Base-by-base conservation (phyloP, 371 early-diverging fungal species). In the Entomophthora muscae region DNA sequence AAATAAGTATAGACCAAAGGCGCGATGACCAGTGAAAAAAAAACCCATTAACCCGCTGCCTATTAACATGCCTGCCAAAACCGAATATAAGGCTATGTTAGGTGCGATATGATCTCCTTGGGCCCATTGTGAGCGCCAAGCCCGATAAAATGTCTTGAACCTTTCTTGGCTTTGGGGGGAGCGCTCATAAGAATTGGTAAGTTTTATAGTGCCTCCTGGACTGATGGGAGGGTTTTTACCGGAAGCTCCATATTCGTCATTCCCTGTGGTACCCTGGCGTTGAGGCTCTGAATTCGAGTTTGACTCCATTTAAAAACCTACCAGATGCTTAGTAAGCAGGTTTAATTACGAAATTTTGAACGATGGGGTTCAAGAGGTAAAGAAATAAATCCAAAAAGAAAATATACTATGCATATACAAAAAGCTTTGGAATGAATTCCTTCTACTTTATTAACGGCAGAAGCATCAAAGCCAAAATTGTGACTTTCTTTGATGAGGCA, bases 1-100 rank as follows among this genome's bases (percentile, higher is more conserved):
- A 0, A 75, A 70, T 10, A 86, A 55, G 66, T 81, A 88, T 56
- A 80, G 61, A 30, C 86, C 62, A 51, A 62, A 31, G 53, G 52
- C 26, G n/a, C 53, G n/a, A 22, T 33, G 42, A 33, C 26, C 26
- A 27, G 32, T 12, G 53, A 52, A 7, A 17, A 31, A 23, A 3
- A 53, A 21, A 7, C 27, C 26, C 22, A 29, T 52, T 51, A 62
- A 51, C 3, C 62, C 62, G 26, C 42, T 26, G 10, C 62, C 62
- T n/a, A 62, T 62, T 27, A 62, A 33, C 2, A 53, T 62, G 24
- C 62, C 62, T 10, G 62, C 62, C 13, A 33, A 24, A 17, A 53
- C 24, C 3, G 62, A 42, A 52, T 62, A 62, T 21, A 62, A 2
- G 7, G 62, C n/a, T 26, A 52, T 26, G 22, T 51, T 62, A 22